Base-by-base conservation (phyloP, 768 basidiomycete species). In the Arthromyces matolae region DNA sequence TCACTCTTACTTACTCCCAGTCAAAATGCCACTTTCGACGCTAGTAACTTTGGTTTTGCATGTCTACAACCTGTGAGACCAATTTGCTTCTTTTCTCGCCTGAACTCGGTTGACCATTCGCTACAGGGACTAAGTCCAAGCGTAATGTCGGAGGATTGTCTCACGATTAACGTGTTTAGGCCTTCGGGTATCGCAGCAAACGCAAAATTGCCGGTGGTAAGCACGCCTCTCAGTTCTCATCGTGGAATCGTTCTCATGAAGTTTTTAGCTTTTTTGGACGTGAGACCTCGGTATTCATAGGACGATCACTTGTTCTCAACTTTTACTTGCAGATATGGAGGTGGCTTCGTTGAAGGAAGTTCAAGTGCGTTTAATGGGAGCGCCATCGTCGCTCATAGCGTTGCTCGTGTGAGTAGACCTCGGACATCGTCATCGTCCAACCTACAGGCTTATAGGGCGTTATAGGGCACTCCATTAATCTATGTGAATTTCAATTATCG, bases 141-240 rank as follows among this genome's bases (percentile, higher is more conserved):
- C 25, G 49, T 53, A 55, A 70, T 62, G 32, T 77, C 78, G 18
- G 81, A 84, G 58, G 80, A 83, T 50, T 83, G 80, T 56, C 62
- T 84, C 40, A 80, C 78, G 18, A 65, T 83, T 42, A 82, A 83
- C 54, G 64, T 84, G 5, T 79, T 76, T 46, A 66, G 78, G 18
- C 81, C 82, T 0, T 65, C 71, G 0, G 70, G 70, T 9, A 42
- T 64, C 9, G 34, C 34, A 4, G 4, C 55, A 1, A 55, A 57
- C 41, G 62, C 65, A 3, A 61, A 60, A 31, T 57, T 76, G 5
- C 73, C 75, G 10, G 66, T 76, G 36, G 71, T 73, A 47, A 54
- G 67, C 57, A 24, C 9, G 20, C 19, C 8, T 8, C 12, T 22
- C 16, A 29, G 6, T 29, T 29, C 8, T n/a, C 14, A 39, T 37